phyloP scores from a whole-genome alignment of 441 rosid genomes.

The Syzygium syzygioides region DNA sequence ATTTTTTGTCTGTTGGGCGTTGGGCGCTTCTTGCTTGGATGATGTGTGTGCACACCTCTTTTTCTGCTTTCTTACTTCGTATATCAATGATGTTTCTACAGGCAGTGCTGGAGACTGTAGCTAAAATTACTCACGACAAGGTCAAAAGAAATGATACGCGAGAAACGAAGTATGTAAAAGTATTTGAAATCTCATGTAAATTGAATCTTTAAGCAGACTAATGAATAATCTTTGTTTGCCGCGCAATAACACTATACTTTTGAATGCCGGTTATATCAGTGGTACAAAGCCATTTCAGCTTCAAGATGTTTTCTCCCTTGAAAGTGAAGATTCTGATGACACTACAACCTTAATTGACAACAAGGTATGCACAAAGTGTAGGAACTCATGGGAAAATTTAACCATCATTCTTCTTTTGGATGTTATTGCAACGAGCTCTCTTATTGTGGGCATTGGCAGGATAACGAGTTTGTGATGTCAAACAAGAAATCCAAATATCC shows the following conservation, averaged over 20 bases:
- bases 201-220: neutral
- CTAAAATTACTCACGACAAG: conserved; percentile 85
- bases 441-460: conserved; percentile 36
- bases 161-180: conserved; percentile 50
- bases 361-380: conserved; percentile 39
- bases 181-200: neutral
- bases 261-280: conserved; percentile 19
- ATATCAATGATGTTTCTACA: conserved; percentile 26
- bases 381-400: neutral
- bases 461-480: conserved; percentile 94
- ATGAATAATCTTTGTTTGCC: neutral
- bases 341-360: conserved; percentile 83
- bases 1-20: neutral
- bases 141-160: conserved; percentile 74
- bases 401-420: conserved; percentile 3
- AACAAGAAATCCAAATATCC: conserved; percentile 98
- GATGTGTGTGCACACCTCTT: neutral
- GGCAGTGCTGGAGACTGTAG: conserved; percentile 95
- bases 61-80: neutral
- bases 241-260: neutral
- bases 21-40: neutral
- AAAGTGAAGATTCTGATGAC: conserved; percentile 94
- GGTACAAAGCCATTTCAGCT: conserved; percentile 78
- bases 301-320: conserved; percentile 87
- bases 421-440: neutral